These are phyloP conservation scores for Aegilops umbellulata DNA, from an alignment of 176 grass and related monocot species.

Conservation along the genomic window DNA sequence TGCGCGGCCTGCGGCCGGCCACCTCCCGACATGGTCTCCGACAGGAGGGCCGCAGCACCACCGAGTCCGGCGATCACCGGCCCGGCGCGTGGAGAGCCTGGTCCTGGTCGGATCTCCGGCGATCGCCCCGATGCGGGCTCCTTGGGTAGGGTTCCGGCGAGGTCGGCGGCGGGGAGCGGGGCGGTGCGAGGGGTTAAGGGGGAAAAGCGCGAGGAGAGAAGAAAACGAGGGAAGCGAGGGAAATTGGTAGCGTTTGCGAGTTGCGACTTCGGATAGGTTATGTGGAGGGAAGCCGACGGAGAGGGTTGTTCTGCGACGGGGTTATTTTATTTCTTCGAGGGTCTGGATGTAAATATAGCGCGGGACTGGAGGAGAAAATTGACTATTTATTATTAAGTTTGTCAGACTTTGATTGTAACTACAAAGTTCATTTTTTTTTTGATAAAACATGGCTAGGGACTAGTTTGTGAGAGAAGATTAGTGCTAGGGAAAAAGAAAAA, in stretches of 20 bases:
- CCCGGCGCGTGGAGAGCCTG: neutral
- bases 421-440: too few species aligned
- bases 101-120: constrained; percentile 9
- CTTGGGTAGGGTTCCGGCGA: constrained; percentile 33
- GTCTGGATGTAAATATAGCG: neutral
- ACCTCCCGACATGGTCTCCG: constrained; percentile 56
- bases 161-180: constrained; percentile 6
- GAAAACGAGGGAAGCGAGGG: constrained; percentile 47
- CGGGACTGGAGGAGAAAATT: too few species aligned
- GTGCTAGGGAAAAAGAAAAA: too few species aligned
- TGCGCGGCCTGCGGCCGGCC: constrained; percentile 33
- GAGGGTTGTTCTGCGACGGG: neutral
- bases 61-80: constrained; percentile 11
- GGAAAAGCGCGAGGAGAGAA: constrained; percentile 40
- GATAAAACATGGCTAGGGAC: too few species aligned
- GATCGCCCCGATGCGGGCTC: neutral
- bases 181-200: constrained; percentile 33
- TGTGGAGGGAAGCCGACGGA: constrained; percentile 38
- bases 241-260: constrained; percentile 47
- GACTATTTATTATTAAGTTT: too few species aligned
- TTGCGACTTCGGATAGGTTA: constrained; percentile 25
- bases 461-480: too few species aligned
- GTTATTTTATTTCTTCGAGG: constrained; percentile 9
- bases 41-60: neutral
- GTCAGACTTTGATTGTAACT: too few species aligned